These are phyloP conservation scores for Parietichytrium sp. DNA, from an alignment of 108 stramenopile genomes.

Conservation along the genomic window DNA sequence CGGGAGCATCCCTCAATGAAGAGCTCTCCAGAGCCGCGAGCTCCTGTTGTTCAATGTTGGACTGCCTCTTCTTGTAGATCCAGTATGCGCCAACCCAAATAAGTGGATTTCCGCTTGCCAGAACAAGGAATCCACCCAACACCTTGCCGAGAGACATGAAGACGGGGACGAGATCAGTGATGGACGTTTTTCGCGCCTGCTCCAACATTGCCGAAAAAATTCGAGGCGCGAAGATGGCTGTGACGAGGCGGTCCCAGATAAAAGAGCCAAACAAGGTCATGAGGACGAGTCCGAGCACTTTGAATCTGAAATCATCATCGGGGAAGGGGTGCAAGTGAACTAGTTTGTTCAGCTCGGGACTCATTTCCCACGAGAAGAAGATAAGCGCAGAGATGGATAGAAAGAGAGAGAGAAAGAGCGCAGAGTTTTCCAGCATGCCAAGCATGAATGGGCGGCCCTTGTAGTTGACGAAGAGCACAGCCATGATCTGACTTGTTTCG, in stretches of 20 bases:
- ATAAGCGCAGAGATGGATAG: constrained; percentile 62
- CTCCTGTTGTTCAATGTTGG: background rate
- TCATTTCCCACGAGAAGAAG: constrained; percentile 81
- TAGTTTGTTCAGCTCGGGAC: constrained; percentile 88
- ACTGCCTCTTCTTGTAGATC: background rate
- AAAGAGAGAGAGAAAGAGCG: constrained; percentile 83
- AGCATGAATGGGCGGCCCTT: constrained; percentile 98
- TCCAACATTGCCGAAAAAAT: constrained; percentile 54
- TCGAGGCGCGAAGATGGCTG: constrained; percentile 80
- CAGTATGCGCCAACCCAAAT: background rate
- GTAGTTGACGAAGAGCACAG: constrained; percentile 94
- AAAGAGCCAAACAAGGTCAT: constrained; percentile 77
- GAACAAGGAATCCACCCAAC: background rate
- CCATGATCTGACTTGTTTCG: constrained; percentile 65
- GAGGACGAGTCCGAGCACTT: constrained; percentile 73
- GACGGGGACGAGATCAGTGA: constrained; percentile 43
- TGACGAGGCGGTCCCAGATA: constrained; percentile 84
- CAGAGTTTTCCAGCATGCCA: constrained; percentile 88
- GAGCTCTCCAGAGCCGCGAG: background rate
- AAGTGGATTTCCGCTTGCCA: constrained; percentile 38
- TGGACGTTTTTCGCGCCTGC: constrained; percentile 6
- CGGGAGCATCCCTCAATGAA: too few species aligned
- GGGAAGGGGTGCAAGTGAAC: constrained; percentile 96
- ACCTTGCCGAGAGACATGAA: constrained; percentile 37
- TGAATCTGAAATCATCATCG: constrained; percentile 79